phyloP scores from a whole-genome alignment of 768 basidiomycete genomes.

The Pleurotus citrinopileatus region DNA sequence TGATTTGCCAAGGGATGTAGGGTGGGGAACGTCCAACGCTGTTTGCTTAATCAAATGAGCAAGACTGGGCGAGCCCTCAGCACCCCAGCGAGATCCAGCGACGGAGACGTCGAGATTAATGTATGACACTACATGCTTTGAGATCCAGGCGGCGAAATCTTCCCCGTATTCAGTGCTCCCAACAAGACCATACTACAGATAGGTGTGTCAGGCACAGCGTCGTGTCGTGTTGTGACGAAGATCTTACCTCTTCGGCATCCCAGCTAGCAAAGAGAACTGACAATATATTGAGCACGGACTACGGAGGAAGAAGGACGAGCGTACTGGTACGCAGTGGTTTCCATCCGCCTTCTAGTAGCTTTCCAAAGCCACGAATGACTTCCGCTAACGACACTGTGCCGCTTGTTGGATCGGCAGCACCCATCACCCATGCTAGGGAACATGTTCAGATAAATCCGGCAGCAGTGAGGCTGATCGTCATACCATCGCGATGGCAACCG shows the following conservation, averaged over 20 bases:
- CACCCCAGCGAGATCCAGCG: constrained; percentile 55
- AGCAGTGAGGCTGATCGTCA: not conserved
- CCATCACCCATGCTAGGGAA: constrained; percentile 65
- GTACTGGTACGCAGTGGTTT: constrained; percentile 68
- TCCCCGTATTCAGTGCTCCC: constrained; percentile 95
- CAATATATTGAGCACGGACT: constrained; percentile 13
- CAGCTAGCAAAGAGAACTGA: constrained; percentile 66
- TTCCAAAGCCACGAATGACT: constrained; percentile 71
- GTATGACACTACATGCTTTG: constrained; percentile 79
- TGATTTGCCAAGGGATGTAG: constrained; percentile 56
- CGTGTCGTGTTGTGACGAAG: too few species aligned
- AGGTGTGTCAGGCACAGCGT: constrained; percentile 7
- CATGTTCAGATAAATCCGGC: not conserved
- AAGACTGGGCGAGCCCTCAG: constrained; percentile 74
- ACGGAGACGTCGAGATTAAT: constrained; percentile 79
- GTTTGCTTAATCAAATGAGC: constrained; percentile 68
- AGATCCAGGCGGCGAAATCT: constrained; percentile 83
- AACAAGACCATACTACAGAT: constrained; percentile 54
- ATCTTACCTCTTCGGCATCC: constrained; percentile 70
- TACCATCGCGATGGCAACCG: constrained; percentile 74
- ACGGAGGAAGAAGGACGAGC: not conserved
- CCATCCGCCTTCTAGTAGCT: constrained; percentile 71
- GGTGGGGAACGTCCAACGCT: constrained; percentile 74
- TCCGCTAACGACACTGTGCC: constrained; percentile 81
- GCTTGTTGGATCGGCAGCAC: constrained; percentile 75